phyloP scores from a whole-genome alignment of 2,329 filamentous ascomycete genomes.

The Emmonsia crescens region DNA sequence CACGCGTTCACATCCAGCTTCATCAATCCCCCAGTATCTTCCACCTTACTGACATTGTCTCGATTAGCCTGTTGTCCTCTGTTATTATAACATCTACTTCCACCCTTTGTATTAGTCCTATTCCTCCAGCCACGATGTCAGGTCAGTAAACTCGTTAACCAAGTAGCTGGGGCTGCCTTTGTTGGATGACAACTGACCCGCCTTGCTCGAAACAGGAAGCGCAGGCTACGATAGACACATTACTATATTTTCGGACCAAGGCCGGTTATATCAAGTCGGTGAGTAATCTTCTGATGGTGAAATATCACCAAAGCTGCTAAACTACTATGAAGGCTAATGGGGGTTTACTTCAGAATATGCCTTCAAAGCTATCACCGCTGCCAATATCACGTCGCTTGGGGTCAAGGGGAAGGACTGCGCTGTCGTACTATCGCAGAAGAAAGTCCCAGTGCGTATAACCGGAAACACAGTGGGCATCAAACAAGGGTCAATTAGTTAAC shows the following conservation, averaged over 20 bases:
- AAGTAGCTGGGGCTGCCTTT: background rate
- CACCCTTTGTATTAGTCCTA: conserved; percentile 7
- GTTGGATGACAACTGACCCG: conserved; percentile 19
- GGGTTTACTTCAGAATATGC: conserved; percentile 70
- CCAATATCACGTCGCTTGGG: conserved; percentile 97
- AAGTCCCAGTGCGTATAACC: conserved; percentile 70
- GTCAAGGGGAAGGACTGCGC: conserved; percentile 94
- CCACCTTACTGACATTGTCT: conserved; percentile 14
- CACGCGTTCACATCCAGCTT: conserved; percentile 20
- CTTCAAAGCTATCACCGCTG: conserved; percentile 98
- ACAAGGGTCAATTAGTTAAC: background rate
- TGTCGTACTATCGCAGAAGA: conserved; percentile 97
- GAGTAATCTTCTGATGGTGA: conserved; percentile 34
- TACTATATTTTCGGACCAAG: conserved; percentile 98
- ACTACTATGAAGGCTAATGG: conserved; percentile 22
- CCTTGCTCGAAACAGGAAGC: conserved; percentile 46
- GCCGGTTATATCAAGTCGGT: conserved; percentile 99
- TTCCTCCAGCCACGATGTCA: conserved; percentile 30
- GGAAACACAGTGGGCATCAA: conserved; percentile 1
- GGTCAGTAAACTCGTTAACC: conserved; percentile 22
- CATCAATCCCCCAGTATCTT: conserved; percentile 11
- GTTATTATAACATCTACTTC: background rate
- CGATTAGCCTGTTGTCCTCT: background rate
- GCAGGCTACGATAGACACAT: conserved; percentile 97
- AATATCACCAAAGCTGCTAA: background rate